A percentile compares a stretch with the other conserved stretches of the same genome.
Conservation (phyloP, 2,329 filamentous ascomycete genomes). For the Fusarium acutatum region DNA sequence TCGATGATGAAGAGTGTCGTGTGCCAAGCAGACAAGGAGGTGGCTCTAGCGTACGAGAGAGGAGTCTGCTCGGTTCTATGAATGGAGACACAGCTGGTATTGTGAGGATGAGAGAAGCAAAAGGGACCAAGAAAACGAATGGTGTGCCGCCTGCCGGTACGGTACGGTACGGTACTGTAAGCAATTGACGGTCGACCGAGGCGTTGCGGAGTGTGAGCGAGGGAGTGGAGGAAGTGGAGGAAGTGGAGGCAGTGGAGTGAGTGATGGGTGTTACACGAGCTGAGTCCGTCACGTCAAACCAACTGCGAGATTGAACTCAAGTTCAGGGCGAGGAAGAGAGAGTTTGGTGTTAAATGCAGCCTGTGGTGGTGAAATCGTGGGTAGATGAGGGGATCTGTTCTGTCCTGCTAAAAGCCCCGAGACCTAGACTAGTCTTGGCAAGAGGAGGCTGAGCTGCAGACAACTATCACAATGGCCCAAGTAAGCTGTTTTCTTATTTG, state of each 20-base stretch:
- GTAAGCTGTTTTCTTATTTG: conserved; percentile 5
- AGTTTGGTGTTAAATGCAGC: conserved; percentile 32
- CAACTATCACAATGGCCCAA: conserved; percentile 5
- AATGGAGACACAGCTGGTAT: conserved; percentile 24
- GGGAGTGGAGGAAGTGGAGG: conserved; percentile 31
- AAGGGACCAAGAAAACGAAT: conserved; percentile 19
- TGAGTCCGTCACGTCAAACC: conserved; percentile 24
- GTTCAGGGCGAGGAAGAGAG: conserved; percentile 10
- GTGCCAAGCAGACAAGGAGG: conserved; percentile 33
- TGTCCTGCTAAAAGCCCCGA: conserved; percentile 24
- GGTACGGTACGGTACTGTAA: background rate
- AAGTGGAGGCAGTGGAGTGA: conserved; percentile 28
- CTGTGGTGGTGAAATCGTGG: conserved; percentile 8
- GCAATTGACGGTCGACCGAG: conserved; percentile 26
- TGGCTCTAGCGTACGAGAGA: conserved; percentile 36
- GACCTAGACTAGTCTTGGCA: conserved; percentile 26
- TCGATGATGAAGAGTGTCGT: conserved; percentile 42
- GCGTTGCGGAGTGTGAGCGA: conserved; percentile 15
- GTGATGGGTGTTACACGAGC: conserved; percentile 32
- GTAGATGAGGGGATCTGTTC: conserved; percentile 12
- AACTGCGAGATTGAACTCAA: background rate
- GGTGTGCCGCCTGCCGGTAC: conserved; percentile 5
- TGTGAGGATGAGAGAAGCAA: conserved; percentile 20
- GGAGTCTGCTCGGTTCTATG: conserved; percentile 9
- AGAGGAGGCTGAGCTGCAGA: conserved; percentile 32